These are phyloP conservation scores for Rhinocladiella mackenziei DNA, from an alignment of 2,329 filamentous ascomycete species.

Conservation along the genomic window DNA sequence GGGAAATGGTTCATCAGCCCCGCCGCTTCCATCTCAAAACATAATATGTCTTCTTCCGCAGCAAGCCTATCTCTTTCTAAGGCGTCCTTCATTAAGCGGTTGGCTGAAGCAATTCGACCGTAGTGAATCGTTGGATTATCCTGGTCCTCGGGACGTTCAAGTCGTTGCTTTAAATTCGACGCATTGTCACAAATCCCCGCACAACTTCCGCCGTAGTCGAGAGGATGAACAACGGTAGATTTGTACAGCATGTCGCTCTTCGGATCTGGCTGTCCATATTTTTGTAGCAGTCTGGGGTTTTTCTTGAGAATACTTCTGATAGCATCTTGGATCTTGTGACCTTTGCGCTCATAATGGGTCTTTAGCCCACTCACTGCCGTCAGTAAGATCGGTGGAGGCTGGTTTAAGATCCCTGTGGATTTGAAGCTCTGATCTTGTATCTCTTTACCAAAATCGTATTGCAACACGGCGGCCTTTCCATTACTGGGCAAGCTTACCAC, in stretches of 20 bases:
- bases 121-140: constrained; percentile 35
- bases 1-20: constrained; percentile 28
- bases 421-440: constrained; percentile 20
- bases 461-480: constrained; percentile 29
- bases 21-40: no score
- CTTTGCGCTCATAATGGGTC: constrained; percentile 12
- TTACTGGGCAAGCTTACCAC: constrained; percentile 28
- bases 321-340: constrained; percentile 16
- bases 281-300: constrained; percentile 2
- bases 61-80: constrained; percentile 18
- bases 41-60: constrained; percentile 13
- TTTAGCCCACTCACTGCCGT: constrained; percentile 10
- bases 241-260: constrained; percentile 16
- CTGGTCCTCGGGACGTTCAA: constrained; percentile 7
- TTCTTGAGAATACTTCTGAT: neutral
- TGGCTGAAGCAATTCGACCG: constrained; percentile 30
- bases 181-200: constrained; percentile 9
- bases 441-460: constrained; percentile 32
- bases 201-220: constrained; percentile 1
- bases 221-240: constrained; percentile 10
- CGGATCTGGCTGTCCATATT: constrained; percentile 18
- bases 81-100: constrained; percentile 28
- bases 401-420: constrained; percentile 21
- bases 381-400: constrained; percentile 22
- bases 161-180: constrained; percentile 9